phyloP scores from a whole-genome alignment of 2,329 filamentous ascomycete species.

The Magnaporthales sp. region DNA sequence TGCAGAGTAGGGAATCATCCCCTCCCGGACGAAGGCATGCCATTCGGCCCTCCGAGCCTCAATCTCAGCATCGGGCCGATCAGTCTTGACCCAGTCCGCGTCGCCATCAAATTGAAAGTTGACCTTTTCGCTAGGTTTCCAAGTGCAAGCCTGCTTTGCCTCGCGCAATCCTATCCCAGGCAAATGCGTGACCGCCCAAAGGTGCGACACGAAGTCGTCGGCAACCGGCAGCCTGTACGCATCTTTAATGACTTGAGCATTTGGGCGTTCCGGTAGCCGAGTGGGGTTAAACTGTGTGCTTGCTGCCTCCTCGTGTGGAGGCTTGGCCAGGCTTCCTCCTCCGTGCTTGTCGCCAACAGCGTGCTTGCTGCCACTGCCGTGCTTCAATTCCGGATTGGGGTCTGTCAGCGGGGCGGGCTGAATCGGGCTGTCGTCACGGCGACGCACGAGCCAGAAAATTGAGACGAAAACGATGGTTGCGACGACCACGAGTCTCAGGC shows the following conservation, averaged over 20 bases:
- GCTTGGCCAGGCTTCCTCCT: background rate
- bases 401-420: background rate
- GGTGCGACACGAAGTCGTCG: conserved; percentile 8
- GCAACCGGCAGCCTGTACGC: conserved; percentile 8
- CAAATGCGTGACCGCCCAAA: conserved; percentile 7
- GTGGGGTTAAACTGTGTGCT: background rate
- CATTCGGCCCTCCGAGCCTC: conserved; percentile 6
- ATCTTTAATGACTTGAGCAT: conserved; percentile 3
- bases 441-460: background rate
- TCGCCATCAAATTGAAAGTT: conserved; percentile 9
- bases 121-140: conserved; percentile 6
- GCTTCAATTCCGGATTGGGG: background rate
- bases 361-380: background rate
- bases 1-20: conserved; percentile 9
- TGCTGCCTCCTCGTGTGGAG: background rate
- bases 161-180: conserved; percentile 5
- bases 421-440: background rate
- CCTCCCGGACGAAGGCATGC: conserved; percentile 3
- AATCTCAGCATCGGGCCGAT: conserved; percentile 8
- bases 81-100: conserved; percentile 8
- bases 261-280: background rate
- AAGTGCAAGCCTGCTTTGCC: conserved; percentile 9
- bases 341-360: background rate
- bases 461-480: background rate
- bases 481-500: background rate